A percentile compares a stretch with the other conserved stretches of the same genome.
These are phyloP conservation scores for Lyophyllum decastes DNA, from an alignment of 768 basidiomycete genomes.

Conservation along the genomic window DNA sequence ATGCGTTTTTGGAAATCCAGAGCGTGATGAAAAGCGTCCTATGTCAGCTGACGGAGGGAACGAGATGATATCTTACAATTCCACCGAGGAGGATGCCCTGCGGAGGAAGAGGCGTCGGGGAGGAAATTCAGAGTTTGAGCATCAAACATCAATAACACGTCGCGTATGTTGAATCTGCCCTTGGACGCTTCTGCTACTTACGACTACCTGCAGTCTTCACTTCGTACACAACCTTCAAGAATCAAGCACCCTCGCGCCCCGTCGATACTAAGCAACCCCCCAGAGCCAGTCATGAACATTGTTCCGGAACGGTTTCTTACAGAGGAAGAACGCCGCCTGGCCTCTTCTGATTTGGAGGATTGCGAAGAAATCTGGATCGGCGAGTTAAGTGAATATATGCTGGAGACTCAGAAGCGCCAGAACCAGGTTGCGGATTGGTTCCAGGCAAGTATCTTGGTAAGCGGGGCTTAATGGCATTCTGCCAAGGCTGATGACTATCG, in stretches of 20 bases:
- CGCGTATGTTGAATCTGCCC: constrained; percentile 49
- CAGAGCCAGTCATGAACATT: constrained; percentile 25
- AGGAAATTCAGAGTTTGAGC: constrained; percentile 55
- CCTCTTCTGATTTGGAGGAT: constrained; percentile 82
- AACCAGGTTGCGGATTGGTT: constrained; percentile 76
- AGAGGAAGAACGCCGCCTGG: constrained; percentile 46
- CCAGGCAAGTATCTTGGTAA: constrained; percentile 64
- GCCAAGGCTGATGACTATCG: constrained; percentile 2
- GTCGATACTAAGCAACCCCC: constrained; percentile 26
- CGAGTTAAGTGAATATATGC: constrained; percentile 68
- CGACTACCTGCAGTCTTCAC: constrained; percentile 28
- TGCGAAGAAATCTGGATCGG: constrained; percentile 75
- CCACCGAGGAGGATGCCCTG: constrained; percentile 23
- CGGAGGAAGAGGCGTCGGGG: constrained; percentile 54
- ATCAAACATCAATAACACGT: constrained; percentile 41
- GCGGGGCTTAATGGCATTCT: constrained; percentile 18
- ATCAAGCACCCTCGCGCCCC: constrained; percentile 32
- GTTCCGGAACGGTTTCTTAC: constrained; percentile 28
- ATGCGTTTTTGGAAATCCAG: constrained; percentile 4
- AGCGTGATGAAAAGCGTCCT: constrained; percentile 34
- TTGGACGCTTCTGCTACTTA: background rate
- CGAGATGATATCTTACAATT: constrained; percentile 32
- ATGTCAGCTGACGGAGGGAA: constrained; percentile 37
- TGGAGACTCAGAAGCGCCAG: constrained; percentile 73
- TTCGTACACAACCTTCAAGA: constrained; percentile 45